A percentile compares a stretch with the other conserved stretches of the same genome.
Evolutionary conservation across 2,329 filamentous ascomycete genomes (phyloP).

Genomic region (Phyllachora maydis): DNA sequence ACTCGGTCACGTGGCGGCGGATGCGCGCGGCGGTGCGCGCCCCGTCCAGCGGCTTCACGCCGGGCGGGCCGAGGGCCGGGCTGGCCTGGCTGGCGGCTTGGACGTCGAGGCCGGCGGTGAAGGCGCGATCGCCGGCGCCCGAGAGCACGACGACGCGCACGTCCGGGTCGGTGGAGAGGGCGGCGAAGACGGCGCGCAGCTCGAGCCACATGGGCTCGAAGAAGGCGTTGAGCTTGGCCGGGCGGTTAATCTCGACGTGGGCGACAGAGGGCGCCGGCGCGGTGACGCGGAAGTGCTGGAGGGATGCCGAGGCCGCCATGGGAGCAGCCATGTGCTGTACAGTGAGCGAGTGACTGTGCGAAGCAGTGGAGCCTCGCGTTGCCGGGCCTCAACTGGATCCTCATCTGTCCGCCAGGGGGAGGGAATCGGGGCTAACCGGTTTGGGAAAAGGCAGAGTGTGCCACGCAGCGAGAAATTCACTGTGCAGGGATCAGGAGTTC

Average conservation of each 20-base stretch:
- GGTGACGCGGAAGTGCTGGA: slow-evolving; percentile 54
- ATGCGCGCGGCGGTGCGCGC: slow-evolving; percentile 42
- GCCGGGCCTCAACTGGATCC: no score
- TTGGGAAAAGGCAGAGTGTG: no score
- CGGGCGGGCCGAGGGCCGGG: slow-evolving; percentile 14
- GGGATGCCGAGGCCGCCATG: no score
- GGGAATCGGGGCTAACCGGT: no score
- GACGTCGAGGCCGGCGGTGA: slow-evolving; percentile 74
- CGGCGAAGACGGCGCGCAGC: slow-evolving; percentile 48
- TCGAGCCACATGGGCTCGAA: slow-evolving; percentile 72
- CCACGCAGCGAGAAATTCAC: no score
- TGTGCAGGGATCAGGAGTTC: no score
- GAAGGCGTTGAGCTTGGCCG: slow-evolving; percentile 77
- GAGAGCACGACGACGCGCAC: slow-evolving; percentile 64
- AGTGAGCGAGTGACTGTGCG: no score
- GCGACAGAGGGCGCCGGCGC: slow-evolving; percentile 53
- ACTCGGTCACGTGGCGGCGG: slow-evolving; percentile 51
- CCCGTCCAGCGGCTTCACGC: slow-evolving; percentile 33
- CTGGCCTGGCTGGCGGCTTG: slow-evolving; percentile 39
- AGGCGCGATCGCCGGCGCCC: slow-evolving; percentile 64
- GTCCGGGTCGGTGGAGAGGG: slow-evolving; percentile 49
- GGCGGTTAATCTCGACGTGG: slow-evolving; percentile 83
- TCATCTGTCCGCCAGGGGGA: no score
- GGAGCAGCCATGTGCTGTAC: no score
- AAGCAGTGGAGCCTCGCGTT: no score